These are phyloP conservation scores for Colletotrichum orchidophilum DNA, from an alignment of 2,329 filamentous ascomycete genomes.

Conservation along the genomic window DNA sequence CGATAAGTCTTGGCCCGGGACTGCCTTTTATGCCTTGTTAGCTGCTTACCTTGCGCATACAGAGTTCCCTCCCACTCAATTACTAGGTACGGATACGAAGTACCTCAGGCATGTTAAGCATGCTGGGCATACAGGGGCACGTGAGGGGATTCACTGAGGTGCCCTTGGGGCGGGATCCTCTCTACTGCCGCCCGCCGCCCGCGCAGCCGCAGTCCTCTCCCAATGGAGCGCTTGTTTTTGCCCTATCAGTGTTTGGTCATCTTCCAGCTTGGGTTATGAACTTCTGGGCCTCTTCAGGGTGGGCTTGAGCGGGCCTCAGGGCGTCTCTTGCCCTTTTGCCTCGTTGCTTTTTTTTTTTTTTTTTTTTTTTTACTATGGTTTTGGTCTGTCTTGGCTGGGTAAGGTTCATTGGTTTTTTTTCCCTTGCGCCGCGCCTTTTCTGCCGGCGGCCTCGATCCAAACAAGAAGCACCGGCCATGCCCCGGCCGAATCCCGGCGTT, in stretches of 20 bases:
- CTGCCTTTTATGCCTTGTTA: neutral
- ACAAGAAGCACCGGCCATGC: conserved; percentile 1
- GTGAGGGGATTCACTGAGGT: neutral
- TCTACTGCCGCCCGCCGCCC: neutral
- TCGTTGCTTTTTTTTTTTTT: neutral
- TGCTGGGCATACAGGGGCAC: neutral
- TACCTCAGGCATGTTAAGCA: neutral
- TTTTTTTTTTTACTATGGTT: too few species aligned
- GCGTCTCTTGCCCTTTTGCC: conserved; percentile 5
- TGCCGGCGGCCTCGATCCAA: neutral
- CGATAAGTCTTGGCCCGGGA: conserved; percentile 13
- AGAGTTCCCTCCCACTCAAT: too few species aligned
- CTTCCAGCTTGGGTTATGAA: neutral
- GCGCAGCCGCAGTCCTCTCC: conserved; percentile 11
- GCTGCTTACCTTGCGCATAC: neutral
- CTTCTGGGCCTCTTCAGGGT: neutral
- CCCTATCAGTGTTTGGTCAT: neutral
- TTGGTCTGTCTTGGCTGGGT: neutral
- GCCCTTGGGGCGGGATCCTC: too few species aligned
- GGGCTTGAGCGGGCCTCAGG: conserved; percentile 18
- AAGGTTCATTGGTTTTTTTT: neutral
- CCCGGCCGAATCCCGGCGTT: conserved; percentile 27
- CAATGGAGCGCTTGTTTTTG: conserved; percentile 31
- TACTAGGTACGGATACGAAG: neutral
- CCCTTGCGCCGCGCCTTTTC: neutral